Evolutionary conservation across 352 stramenopile genomes (phyloP).

Genomic region (Phytophthora rubi): DNA sequence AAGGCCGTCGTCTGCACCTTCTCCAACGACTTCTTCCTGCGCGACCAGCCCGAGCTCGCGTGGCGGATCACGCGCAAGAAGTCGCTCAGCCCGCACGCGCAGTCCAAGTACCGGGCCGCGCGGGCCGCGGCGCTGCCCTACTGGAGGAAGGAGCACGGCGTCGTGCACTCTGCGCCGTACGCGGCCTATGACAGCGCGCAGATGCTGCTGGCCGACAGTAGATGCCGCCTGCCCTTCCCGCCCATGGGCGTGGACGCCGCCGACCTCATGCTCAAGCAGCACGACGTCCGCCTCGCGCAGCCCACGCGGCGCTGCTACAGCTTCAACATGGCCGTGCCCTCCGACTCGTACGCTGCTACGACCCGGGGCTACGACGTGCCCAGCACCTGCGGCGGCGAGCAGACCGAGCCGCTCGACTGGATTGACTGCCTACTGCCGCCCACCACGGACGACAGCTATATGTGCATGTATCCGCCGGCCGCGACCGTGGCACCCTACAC

Average conservation of each 20-base stretch:
- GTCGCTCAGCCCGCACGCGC: conserved; percentile 36
- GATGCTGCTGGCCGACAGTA: conserved; percentile 23
- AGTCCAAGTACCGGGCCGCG: conserved; percentile 17
- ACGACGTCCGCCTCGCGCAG: conserved; percentile 31
- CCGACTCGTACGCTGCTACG: conserved; percentile 9
- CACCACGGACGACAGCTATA: conserved; percentile 45
- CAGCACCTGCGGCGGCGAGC: conserved; percentile 17
- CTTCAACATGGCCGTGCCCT: conserved; percentile 25
- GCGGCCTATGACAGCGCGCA: conserved; percentile 14
- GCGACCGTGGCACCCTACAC: conserved; percentile 20
- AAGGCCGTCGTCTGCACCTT: conserved; percentile 80
- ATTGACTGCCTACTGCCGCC: conserved; percentile 60
- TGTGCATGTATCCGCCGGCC: conserved; percentile 44
- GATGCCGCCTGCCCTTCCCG: conserved; percentile 31
- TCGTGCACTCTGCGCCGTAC: conserved; percentile 11
- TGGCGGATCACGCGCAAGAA: conserved; percentile 79
- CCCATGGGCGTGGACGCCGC: conserved; percentile 18
- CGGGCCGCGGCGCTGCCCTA: conserved; percentile 29
- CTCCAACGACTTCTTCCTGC: conserved; percentile 77
- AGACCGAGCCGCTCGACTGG: conserved; percentile 56
- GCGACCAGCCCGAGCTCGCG: conserved; percentile 67
- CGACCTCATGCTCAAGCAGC: conserved; percentile 46
- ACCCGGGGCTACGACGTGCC: conserved; percentile 18
- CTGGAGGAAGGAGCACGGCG: conserved; percentile 22
- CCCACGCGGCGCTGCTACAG: conserved; percentile 22